Percentiles rank a stretch among this genome's conserved stretches.
Evolutionary conservation across 495 filamentous ascomycete species (phyloP).

Genomic region (Bombardia bombarda): DNA sequence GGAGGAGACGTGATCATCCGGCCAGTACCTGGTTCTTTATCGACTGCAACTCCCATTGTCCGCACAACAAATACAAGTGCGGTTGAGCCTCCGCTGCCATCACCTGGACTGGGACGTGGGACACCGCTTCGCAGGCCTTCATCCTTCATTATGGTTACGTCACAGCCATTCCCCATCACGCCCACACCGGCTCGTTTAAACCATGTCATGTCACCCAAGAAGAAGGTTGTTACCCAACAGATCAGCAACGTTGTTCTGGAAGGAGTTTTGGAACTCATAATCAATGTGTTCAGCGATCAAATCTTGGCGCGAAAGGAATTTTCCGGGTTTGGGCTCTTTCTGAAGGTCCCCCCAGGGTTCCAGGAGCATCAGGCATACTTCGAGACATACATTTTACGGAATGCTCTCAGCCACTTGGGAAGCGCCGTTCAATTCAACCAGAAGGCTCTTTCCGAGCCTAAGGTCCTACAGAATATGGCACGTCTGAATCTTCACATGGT

Average conservation of each 20-base stretch:
- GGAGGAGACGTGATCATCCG: conserved; percentile 76
- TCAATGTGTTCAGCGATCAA: conserved; percentile 75
- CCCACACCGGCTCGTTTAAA: conserved; percentile 55
- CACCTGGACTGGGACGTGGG: conserved; percentile 36
- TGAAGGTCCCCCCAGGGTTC: conserved; percentile 87
- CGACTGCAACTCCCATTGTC: conserved; percentile 52
- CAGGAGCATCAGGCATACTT: conserved; percentile 92
- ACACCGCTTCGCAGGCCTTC: conserved; percentile 65
- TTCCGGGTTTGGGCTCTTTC: conserved; percentile 74
- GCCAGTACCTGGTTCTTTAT: conserved; percentile 53
- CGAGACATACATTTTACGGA: conserved; percentile 78
- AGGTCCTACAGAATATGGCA: conserved; percentile 75
- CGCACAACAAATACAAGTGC: conserved; percentile 57
- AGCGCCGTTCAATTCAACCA: conserved; percentile 63
- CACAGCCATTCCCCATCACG: conserved; percentile 48
- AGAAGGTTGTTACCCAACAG: conserved; percentile 39
- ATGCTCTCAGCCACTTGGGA: conserved; percentile 61
- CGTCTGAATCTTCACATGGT: conserved; percentile 70
- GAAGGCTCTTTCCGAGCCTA: conserved; percentile 68
- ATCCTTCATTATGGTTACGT: conserved; percentile 80
- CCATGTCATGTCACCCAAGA: conserved; percentile 51
- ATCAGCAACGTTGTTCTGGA: conserved; percentile 64
- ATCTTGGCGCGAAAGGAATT: conserved; percentile 82
- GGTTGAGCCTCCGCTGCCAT: conserved; percentile 30
- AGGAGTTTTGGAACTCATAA: conserved; percentile 62